These are phyloP conservation scores for Venturiaceae sp. DNA, from an alignment of 2,329 filamentous ascomycete genomes.

Conservation along the genomic window DNA sequence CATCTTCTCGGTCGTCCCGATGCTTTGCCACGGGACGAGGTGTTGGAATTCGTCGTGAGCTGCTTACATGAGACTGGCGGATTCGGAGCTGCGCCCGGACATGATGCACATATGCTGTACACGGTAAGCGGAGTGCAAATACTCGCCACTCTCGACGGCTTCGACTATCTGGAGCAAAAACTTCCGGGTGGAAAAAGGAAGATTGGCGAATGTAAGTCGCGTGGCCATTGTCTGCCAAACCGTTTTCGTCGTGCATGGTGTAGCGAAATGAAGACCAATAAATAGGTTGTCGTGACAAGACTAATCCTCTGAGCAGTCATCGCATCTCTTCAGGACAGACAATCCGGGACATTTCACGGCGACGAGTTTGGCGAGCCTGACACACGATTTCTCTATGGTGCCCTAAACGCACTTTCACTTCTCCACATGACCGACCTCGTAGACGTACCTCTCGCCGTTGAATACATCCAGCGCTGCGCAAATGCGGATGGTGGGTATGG, in stretches of 20 bases:
- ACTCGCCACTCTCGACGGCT: slow-evolving; percentile 73
- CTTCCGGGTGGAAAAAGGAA: slow-evolving; percentile 58
- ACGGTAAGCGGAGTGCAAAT: slow-evolving; percentile 94
- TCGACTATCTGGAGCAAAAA: slow-evolving; percentile 68
- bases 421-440: slow-evolving; percentile 63
- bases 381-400: slow-evolving; percentile 87
- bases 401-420: slow-evolving; percentile 81
- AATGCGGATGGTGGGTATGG: slow-evolving; percentile 96
- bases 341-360: slow-evolving; percentile 81
- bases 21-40: slow-evolving; percentile 67
- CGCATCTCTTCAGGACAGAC: slow-evolving; percentile 66
- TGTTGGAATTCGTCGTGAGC: slow-evolving; percentile 90
- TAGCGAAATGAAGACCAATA: background rate
- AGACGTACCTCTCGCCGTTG: slow-evolving; percentile 70
- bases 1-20: slow-evolving; percentile 76
- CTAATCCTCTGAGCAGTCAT: slow-evolving; percentile 47
- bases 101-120: slow-evolving; percentile 93
- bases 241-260: background rate
- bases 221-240: background rate
- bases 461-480: slow-evolving; percentile 69
- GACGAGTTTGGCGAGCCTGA: slow-evolving; percentile 97
- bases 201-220: slow-evolving; percentile 66
- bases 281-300: background rate
- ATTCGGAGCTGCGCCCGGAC: slow-evolving; percentile 86
- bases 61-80: slow-evolving; percentile 84